Evolutionary conservation across 2,329 filamentous ascomycete genomes (phyloP), one percentile per base, ranked within the genome.

Genomic region (Hortaea sp.): DNA sequence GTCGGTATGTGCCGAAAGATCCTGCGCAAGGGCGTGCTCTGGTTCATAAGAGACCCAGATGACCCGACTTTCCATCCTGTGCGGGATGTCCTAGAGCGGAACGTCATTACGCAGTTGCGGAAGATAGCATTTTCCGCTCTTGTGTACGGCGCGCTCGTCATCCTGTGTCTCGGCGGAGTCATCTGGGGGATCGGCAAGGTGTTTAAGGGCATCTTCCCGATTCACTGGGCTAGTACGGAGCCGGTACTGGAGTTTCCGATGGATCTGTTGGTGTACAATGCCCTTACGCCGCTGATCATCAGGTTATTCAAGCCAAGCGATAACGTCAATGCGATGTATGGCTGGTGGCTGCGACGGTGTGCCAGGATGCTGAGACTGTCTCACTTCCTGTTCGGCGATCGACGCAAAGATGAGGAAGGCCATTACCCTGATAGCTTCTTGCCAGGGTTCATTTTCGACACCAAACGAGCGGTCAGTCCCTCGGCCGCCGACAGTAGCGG

Each of bases 1-100:
- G 92, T 98, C 12, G 94, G 89, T 47, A 97, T 98, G 89, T 98
- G 92, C 67, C 83, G 92, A 52, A 95, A 95, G 70, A 95, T 97
- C 49, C 86, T 98, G 83, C 83, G 92, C 52, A 88, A 81, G 55
- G 92, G 92, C 43, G 92, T 98, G 37, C 73, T 98, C 49, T 97
- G 95, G 70, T 98, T 98, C 65, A 98, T 98, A 58, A 81, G 92
- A 52, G 94, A 98, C 64, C 92, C 92, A 5, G 94, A 98, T 64
- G 92, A 98, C 65, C 92, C 94, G 6, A 95, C 92, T 9, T 98
- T 98, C 65, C 92, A 98, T 63, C 92, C 92, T 0, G 90, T 98
- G 5, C 85, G 94, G 34, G 92, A 98, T 65, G 92, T 98, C 9
- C 76, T 98, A 12, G 92, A 98, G 65, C 82, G 92, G 31, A 94